Conservation (phyloP, 1,139 yeast genomes). For the Pichia sp. region DNA sequence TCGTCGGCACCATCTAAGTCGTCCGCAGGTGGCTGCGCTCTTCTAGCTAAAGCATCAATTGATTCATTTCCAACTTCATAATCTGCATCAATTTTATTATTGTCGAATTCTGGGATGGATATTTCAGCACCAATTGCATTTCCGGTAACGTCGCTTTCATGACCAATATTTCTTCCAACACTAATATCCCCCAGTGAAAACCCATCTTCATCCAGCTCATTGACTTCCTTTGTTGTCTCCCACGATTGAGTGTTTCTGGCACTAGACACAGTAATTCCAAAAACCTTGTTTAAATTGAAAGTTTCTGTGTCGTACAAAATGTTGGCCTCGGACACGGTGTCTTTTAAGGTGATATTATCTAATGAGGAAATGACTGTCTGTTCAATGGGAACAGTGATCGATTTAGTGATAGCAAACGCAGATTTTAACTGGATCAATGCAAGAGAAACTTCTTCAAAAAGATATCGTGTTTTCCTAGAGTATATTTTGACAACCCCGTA, state of each 20-base stretch:
- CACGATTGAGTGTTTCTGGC: constrained; percentile 9
- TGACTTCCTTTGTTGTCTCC: constrained; percentile 4
- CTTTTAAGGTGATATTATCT: constrained; percentile 59
- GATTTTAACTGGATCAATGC: constrained; percentile 70
- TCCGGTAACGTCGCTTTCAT: constrained; percentile 14
- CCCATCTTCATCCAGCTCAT: constrained; percentile 3
- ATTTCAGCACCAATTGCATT: background rate
- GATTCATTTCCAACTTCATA: constrained; percentile 34
- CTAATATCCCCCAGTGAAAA: constrained; percentile 19
- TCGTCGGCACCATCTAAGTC: constrained; percentile 43
- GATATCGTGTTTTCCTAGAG: constrained; percentile 78
- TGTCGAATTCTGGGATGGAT: constrained; percentile 2
- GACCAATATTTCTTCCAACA: constrained; percentile 19
- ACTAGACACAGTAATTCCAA: constrained; percentile 14
- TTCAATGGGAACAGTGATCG: constrained; percentile 32
- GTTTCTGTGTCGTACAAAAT: constrained; percentile 59
- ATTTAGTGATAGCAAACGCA: constrained; percentile 53
- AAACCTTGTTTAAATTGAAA: constrained; percentile 50
- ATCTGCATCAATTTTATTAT: constrained; percentile 13
- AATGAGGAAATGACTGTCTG: constrained; percentile 39
- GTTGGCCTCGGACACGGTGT: constrained; percentile 76
- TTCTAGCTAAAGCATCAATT: constrained; percentile 55
- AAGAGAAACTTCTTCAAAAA: constrained; percentile 81
- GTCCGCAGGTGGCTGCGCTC: constrained; percentile 26
- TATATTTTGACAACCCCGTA: constrained; percentile 88